Evolutionary conservation across 2,329 filamentous ascomycete species (phyloP), one percentile per base, ranked within the genome.

Genomic region (Hortaea werneckii): DNA sequence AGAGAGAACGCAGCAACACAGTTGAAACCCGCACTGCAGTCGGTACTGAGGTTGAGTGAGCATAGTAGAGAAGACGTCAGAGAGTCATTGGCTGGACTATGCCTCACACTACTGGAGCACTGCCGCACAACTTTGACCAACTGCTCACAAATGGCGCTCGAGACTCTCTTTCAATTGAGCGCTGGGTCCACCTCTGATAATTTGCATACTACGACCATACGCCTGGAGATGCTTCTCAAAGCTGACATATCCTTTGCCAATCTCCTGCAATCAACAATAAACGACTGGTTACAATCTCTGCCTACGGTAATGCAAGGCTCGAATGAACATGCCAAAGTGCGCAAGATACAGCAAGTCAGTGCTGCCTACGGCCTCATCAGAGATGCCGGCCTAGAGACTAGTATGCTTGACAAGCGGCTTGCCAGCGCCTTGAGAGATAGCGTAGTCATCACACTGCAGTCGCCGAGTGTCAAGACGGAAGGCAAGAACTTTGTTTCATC

Each of bases 271-370:
- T 76, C 74, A 28, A 83, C 78, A 1, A 73, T 94, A 1, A 85
- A 90, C 62, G 81, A 80, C 43, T 95, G 89, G 88, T 76, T 89
- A 26, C 78, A 79, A 2, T 82, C 86, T 37, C 75, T 98, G 12
- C 83, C 90, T 5, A 78, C 88, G 11, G 67, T 87, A 10, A 89
- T 95, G 80, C 87, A 90, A 61, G 79, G 81, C 6, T 83, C 81
- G 54, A 88, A 96, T 56, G 87, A 95, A 54, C 73, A 74, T n/a
- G 71, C 76, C 28, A 94, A 94, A 62, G 75, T 80, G 50, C 75
- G 77, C 45, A 80, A 82, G 1, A 76, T 96, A 27, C 75, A 76
- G 28, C 86, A 90, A 51, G 75, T 98, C n/a, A 78, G 83, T 10
- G 83, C 81, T 41, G 81, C 85, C 0, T 80, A 87, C 43, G 73